Evolutionary conservation across 208 protist species (phyloP).

Genomic region (Trypanosoma brucei): DNA sequence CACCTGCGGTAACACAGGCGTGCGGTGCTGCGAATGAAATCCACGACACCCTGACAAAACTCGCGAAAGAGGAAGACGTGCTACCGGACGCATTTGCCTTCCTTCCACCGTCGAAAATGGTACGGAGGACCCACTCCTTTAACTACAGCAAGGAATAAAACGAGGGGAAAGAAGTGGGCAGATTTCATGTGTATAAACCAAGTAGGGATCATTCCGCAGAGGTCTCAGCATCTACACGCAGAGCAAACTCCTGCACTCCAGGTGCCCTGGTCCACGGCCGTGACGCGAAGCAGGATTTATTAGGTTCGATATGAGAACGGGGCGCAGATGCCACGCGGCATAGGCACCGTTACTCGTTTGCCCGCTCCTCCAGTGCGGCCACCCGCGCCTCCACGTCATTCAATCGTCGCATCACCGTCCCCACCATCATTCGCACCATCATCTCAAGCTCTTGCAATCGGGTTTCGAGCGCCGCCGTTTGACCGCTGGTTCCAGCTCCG

Average conservation of each 20-base stretch:
- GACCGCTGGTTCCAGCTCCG: no score
- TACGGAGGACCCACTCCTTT: no score
- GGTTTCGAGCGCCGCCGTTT: slow-evolving; percentile 2
- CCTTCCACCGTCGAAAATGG: background rate
- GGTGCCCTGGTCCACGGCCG: no score
- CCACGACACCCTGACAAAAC: background rate
- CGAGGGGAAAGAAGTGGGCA: no score
- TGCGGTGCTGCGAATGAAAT: slow-evolving; percentile 79
- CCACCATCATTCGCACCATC: slow-evolving; percentile 15
- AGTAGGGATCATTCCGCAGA: no score
- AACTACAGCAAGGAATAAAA: no score
- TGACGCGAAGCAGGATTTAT: no score
- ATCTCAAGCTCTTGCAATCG: slow-evolving; percentile 18
- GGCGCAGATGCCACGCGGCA: no score
- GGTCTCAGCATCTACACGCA: no score
- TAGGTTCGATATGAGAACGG: no score
- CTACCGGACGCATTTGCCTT: slow-evolving; percentile 8
- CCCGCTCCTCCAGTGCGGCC: slow-evolving; percentile 13
- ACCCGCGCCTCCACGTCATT: slow-evolving; percentile 21
- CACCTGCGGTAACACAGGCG: slow-evolving; percentile 67
- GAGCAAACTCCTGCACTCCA: no score
- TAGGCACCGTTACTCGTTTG: background rate
- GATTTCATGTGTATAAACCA: no score
- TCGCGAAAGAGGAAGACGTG: slow-evolving; percentile 1
- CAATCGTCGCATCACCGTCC: slow-evolving; percentile 19